Evolutionary conservation across 164 flowering plant species (phyloP), one percentile per base, ranked within the genome.

Genomic region (Tetracentron sinense): DNA sequence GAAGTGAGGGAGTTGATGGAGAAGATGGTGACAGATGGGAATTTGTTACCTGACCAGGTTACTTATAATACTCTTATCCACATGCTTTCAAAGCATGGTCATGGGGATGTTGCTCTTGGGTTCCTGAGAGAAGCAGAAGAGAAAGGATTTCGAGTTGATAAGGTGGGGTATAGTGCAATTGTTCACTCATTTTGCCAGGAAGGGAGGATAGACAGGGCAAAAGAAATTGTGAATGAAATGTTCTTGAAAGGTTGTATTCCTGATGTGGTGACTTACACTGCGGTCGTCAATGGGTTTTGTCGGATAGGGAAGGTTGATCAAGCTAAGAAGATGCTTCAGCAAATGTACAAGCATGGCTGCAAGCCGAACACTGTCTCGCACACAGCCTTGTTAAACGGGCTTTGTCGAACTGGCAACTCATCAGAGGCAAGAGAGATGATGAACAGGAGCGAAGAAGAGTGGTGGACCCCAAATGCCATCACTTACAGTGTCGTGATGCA

Each of bases 381-480:
- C 62, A 89, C 97, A 30, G 89, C 96, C 16, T 72, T 94, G 70
- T 63, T 94, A 56, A 81, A 84, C 63, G 97, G 97, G 44, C 78
- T 91, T 50, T 90, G 97, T 70, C 69, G 64, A 38, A 66, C 30
- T 51, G 97, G 96, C 47, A 89, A 76, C 15, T 85, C 96, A 20
- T 73, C 56, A 11, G 93, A 89, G 72, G 98, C 98, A 25, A 83
- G 87, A 69, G 85, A 85, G 70, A 86, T 89, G 90, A 69, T 94
- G 77, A 75, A 78, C 44, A 61, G 57, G 61, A 82, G 96, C 62
- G 93, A 86, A 62, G 90, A 83, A 65, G 82, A 88, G 4, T 87
- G 84, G 88, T 94, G 97, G 98, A 81, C 72, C 17, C 98, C 98
- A 20, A 89, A 89, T 81, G 86, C 86, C 42, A 88, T 89, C 42